phyloP scores from a whole-genome alignment of 164 flowering plant species.

The Platanus orientalis region DNA sequence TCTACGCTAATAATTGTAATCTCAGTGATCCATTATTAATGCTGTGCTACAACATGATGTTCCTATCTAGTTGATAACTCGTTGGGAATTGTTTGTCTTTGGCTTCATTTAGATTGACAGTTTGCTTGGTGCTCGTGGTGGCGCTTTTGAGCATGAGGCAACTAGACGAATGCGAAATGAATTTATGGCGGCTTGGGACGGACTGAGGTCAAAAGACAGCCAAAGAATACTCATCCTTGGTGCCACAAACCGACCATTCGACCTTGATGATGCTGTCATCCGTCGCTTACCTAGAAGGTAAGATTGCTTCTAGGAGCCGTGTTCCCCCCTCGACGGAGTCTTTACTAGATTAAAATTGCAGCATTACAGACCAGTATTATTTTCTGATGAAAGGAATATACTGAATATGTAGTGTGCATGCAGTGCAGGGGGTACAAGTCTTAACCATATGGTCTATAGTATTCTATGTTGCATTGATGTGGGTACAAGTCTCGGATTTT shows the following conservation, averaged over 20 bases:
- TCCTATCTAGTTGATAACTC: too few relatives aligned
- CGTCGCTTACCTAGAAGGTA: conserved; percentile 97
- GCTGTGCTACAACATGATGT: neutral
- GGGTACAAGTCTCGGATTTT: too few relatives aligned
- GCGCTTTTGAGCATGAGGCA: conserved; percentile 94
- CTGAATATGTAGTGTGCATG: too few relatives aligned
- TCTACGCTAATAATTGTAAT: too few relatives aligned
- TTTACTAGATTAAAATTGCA: too few relatives aligned
- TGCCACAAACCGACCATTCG: conserved; percentile 98
- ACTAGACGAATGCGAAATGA: conserved; percentile 99
- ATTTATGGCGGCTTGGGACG: conserved; percentile 99
- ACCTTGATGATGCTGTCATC: conserved; percentile 99
- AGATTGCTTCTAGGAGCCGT: neutral
- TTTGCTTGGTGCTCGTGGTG: conserved; percentile 98
- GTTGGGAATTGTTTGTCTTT: too few relatives aligned
- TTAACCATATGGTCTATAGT: too few relatives aligned
- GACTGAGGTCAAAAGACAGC: conserved; percentile 92
- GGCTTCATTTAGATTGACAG: conserved; percentile 70
- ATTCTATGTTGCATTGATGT: too few relatives aligned
- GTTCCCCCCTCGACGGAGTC: neutral
- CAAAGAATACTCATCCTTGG: conserved; percentile 95
- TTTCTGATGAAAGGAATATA: too few relatives aligned
- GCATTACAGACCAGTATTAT: too few relatives aligned
- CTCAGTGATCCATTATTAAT: neutral
- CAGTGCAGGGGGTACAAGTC: too few relatives aligned